Conservation (phyloP, 371 early-diverging fungal species). For the Circinella umbellata region DNA sequence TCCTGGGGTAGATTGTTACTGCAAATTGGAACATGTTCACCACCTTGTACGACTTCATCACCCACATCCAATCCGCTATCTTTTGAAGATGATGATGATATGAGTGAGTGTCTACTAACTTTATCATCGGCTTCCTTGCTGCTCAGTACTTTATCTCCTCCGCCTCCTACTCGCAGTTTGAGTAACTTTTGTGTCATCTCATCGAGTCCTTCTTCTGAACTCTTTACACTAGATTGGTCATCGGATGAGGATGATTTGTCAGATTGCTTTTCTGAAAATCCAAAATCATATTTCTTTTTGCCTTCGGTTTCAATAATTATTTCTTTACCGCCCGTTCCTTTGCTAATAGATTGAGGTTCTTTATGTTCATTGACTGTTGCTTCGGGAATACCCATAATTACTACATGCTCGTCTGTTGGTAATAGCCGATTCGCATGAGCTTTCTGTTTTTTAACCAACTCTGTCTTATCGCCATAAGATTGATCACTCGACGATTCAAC, state of each 20-base stretch:
- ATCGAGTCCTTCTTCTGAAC: constrained; percentile 8
- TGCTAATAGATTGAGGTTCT: constrained; percentile 5
- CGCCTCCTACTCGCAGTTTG: constrained; percentile 1
- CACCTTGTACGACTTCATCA: constrained; percentile 25
- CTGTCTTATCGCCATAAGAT: constrained; percentile 8
- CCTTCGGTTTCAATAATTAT: background rate
- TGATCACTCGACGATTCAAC: constrained; percentile 8
- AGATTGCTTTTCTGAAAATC: constrained; percentile 7
- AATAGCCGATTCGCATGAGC: constrained; percentile 16
- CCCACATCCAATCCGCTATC: constrained; percentile 8
- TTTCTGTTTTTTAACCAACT: constrained; percentile 12
- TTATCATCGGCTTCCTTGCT: background rate
- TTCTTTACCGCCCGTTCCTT: constrained; percentile 9
- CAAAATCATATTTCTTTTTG: constrained; percentile 16
- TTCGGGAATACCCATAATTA: background rate
- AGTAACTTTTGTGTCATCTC: constrained; percentile 15
- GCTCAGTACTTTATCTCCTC: background rate
- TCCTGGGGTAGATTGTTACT: constrained; percentile 33
- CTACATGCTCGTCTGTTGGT: constrained; percentile 14
- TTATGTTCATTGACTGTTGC: constrained; percentile 11
- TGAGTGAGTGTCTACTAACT: background rate
- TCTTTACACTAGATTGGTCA: background rate
- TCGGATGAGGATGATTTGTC: background rate
- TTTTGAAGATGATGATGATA: background rate
- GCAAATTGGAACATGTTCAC: constrained; percentile 8